Base-by-base conservation (phyloP, 2,329 filamentous ascomycete species). In the Nigrospora osmanthi region DNA sequence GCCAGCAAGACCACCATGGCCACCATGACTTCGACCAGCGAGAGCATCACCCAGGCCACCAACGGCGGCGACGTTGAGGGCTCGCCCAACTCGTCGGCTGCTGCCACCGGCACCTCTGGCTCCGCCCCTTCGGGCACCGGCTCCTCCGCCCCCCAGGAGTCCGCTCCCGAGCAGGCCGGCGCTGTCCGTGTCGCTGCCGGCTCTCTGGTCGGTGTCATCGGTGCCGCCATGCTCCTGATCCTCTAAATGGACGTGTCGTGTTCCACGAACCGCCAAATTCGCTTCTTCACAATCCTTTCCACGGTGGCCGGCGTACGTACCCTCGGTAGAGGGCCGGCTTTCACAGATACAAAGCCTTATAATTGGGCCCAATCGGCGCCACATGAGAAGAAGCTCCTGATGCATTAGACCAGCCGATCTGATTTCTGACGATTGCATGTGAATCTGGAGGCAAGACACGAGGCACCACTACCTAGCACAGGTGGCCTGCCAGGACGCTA, bases 191-290 rank as follows among this genome's bases (percentile, higher is more conserved):
- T 41, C 33, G 51, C 49, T 35, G 52, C 59, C 51, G 57, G 54
- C 48, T 53, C 60, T 49, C 60, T 55, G 46, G 43, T 58, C 10
- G 53, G 57, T 42, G 55, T 53, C 14, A 53, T 58, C 10, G 53
- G 57, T 42, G 55, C 54, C 13, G 54, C 57, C 42, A 44, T 58
- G 14, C 42, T 59, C 44, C 46, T 55, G 39, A 17, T 45, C 17
- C 47, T 61, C 45, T 61, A 59, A 49, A 54, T 16, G 15, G 42
- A 53, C 56, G 54, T 51, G 54, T 58, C 51, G 44, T 46, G 28
- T 38, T 12, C 34, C 12, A 35, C n/a, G 33, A 35, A 35, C n/a
- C 33, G 33, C 12, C 4, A 35, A 14, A 35, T 35, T 35, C 15
- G 15, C 34, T 35, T 35, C 34, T n/a, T 16, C 13, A 35, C 34